Evolutionary conservation across 257 asterid species (phyloP).

Genomic region (Agastache rugosa): DNA sequence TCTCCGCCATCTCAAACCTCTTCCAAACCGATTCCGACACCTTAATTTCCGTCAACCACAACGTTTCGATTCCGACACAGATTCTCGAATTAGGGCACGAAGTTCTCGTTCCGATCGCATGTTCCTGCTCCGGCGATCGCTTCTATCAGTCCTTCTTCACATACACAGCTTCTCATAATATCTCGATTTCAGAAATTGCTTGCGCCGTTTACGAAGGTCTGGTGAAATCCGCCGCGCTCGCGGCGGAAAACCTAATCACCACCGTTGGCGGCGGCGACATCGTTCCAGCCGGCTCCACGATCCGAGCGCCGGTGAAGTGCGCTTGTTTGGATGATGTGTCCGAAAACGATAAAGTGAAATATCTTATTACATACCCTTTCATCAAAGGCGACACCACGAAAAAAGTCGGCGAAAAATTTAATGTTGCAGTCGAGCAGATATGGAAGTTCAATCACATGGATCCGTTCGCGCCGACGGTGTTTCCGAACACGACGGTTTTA

Average conservation of each 20-base stretch:
- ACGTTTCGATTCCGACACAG: conserved; percentile 36
- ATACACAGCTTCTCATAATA: conserved; percentile 35
- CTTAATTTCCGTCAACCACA: conserved; percentile 48
- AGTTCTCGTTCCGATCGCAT: conserved; percentile 57
- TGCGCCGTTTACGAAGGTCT: conserved; percentile 65
- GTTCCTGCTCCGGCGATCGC: conserved; percentile 49
- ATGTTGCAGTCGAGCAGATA: conserved; percentile 55
- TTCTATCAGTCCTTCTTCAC: conserved; percentile 46
- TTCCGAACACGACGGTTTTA: conserved; percentile 62
- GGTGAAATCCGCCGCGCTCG: conserved; percentile 52
- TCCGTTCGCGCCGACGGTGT: conserved; percentile 50
- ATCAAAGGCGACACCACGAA: conserved; percentile 47
- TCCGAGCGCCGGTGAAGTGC: conserved; percentile 64
- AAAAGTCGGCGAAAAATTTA: conserved; percentile 51
- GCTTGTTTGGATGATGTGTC: conserved; percentile 60
- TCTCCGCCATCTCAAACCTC: conserved; percentile 48
- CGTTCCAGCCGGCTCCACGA: conserved; percentile 40
- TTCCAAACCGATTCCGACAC: conserved; percentile 42
- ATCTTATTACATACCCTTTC: conserved; percentile 65
- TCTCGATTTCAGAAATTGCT: conserved; percentile 41
- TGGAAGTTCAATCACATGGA: conserved; percentile 54
- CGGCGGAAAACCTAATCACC: conserved; percentile 36
- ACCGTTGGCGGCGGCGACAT: background rate
- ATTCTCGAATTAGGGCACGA: conserved; percentile 50
- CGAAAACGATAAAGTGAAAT: conserved; percentile 36